phyloP scores from a whole-genome alignment of 257 asterid genomes.

The Oldenlandia corymbosa region DNA sequence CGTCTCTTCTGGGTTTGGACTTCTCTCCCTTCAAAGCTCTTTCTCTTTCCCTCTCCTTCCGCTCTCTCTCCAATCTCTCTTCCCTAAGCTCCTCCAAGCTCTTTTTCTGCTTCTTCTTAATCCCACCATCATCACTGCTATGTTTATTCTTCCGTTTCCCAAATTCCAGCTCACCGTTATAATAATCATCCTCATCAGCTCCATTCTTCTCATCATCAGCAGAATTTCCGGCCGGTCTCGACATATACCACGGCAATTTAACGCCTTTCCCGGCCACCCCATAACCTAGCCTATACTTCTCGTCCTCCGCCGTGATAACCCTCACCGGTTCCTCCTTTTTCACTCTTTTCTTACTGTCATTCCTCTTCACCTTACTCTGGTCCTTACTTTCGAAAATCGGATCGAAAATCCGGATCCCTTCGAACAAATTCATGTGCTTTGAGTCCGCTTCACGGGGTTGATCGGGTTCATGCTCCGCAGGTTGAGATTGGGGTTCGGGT shows the following conservation, averaged over 20 bases:
- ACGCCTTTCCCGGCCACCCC: conserved; percentile 90
- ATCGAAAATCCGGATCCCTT: conserved; percentile 79
- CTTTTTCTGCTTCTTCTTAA: conserved; percentile 40
- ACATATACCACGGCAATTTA: conserved; percentile 96
- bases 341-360: conserved; percentile 46
- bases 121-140: conserved; percentile 15
- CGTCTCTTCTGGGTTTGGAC: conserved; percentile 39
- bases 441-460: conserved; percentile 31
- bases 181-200: conserved; percentile 28
- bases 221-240: conserved; percentile 31
- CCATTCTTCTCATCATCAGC: conserved; percentile 22
- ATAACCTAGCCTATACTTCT: conserved; percentile 72
- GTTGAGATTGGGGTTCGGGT: conserved; percentile 19
- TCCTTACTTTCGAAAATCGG: conserved; percentile 40
- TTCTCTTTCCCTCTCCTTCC: conserved; percentile 66
- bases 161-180: conserved; percentile 19
- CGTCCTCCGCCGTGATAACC: conserved; percentile 86
- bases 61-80: conserved; percentile 82
- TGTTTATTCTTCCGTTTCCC: conserved; percentile 31
- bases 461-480: conserved; percentile 13
- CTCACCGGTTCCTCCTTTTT: conserved; percentile 64
- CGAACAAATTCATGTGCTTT: conserved; percentile 72
- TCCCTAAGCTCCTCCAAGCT: conserved; percentile 83
- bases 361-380: conserved; percentile 28
- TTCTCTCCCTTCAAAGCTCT: conserved; percentile 58